Evolutionary conservation across 345 rosid species (phyloP).

Genomic region (Eucalyptus marginata): DNA sequence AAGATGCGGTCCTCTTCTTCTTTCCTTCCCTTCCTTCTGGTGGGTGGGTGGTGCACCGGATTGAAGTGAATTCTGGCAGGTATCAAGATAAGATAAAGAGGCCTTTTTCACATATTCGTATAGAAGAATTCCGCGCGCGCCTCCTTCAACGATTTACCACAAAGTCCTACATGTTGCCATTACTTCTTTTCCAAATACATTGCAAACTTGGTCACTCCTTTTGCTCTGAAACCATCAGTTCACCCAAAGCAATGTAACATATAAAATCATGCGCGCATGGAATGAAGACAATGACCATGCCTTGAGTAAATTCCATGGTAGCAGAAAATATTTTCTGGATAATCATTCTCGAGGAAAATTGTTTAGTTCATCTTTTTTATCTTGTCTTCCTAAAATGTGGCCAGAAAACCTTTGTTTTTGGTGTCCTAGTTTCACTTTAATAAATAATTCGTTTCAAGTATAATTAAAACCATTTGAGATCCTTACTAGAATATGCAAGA

Average conservation of each 20-base stretch:
- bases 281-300: background rate
- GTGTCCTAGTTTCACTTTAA: background rate
- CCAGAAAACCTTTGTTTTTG: rapidly evolving
- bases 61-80: background rate
- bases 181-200: background rate
- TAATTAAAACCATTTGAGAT: background rate
- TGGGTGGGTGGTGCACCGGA: background rate
- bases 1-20: background rate
- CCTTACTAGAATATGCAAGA: background rate
- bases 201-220: background rate
- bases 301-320: background rate
- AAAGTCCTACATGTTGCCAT: background rate
- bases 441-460: background rate
- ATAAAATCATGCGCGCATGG: background rate
- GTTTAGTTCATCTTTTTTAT: background rate
- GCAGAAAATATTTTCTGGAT: background rate
- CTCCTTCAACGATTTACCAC: background rate
- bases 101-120: background rate
- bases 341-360: background rate
- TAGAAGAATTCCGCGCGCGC: background rate
- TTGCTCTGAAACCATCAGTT: background rate
- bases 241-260: background rate
- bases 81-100: background rate
- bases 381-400: background rate
- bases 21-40: background rate